Conservation (phyloP, 2,329 filamentous ascomycete species). For the Helotiales sp. region DNA sequence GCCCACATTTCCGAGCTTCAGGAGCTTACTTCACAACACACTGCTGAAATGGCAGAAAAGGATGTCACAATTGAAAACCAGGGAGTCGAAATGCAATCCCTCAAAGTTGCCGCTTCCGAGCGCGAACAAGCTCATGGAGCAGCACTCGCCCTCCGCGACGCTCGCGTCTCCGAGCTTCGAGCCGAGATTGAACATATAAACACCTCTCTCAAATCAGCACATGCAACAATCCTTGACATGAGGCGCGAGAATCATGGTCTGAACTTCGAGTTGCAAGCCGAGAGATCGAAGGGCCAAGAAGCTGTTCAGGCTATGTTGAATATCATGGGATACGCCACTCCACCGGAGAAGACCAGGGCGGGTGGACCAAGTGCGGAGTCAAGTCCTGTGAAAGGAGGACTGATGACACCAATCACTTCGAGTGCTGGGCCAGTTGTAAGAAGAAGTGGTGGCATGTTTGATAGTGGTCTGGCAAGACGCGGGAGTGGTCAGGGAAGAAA, state of each 20-base stretch:
- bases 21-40: neutral
- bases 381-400: neutral
- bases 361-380: neutral
- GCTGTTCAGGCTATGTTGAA: constrained; percentile 51
- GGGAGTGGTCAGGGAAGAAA: constrained; percentile 36
- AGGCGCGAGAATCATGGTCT: constrained; percentile 44
- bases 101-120: constrained; percentile 10
- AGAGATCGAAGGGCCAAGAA: constrained; percentile 47
- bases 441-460: constrained; percentile 24
- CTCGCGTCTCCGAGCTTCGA: constrained; percentile 49
- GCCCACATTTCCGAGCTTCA: neutral
- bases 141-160: constrained; percentile 52
- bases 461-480: constrained; percentile 23
- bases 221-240: constrained; percentile 46
- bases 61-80: constrained; percentile 27
- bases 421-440: constrained; percentile 11
- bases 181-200: constrained; percentile 50
- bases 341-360: neutral
- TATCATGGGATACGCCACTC: constrained; percentile 22
- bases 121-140: constrained; percentile 40
- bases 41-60: constrained; percentile 26
- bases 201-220: constrained; percentile 45
- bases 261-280: constrained; percentile 40
- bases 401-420: neutral
- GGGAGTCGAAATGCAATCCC: constrained; percentile 10